Evolutionary conservation across 805 yeast genomes (phyloP).

Genomic region (Blastobotrys attinorum): DNA sequence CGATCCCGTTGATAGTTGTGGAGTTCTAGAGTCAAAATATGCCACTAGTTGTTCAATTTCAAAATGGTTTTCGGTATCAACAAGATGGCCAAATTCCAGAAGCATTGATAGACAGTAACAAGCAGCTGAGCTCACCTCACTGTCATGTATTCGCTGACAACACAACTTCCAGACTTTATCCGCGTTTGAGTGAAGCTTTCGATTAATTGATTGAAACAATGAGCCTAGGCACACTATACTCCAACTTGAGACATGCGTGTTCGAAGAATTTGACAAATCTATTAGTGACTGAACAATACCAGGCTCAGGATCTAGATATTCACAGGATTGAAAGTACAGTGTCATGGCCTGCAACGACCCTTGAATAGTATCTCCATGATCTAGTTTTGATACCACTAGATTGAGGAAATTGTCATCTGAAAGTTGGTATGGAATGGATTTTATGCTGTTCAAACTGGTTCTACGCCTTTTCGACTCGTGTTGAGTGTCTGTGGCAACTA

Average conservation of each 20-base stretch:
- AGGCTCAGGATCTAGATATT: too few relatives aligned
- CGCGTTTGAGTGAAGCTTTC: background rate
- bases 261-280: background rate
- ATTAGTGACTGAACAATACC: too few relatives aligned
- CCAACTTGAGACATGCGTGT: background rate
- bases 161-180: conserved; percentile 4
- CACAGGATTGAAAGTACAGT: background rate
- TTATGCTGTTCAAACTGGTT: too few relatives aligned
- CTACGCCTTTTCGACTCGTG: too few relatives aligned
- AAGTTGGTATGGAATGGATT: too few relatives aligned
- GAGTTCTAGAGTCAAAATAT: conserved; percentile 3
- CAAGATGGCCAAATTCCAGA: background rate
- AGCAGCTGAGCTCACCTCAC: background rate
- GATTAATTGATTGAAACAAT: background rate
- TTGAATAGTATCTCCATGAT: background rate
- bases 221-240: background rate
- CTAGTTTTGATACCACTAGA: too few relatives aligned
- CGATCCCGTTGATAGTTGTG: conserved; percentile 4
- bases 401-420: too few relatives aligned
- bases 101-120: conserved; percentile 2
- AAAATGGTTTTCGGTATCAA: background rate
- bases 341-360: background rate
- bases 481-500: too few relatives aligned
- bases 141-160: conserved; percentile 1
- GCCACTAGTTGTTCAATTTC: conserved; percentile 3